Evolutionary conservation across 2,329 filamentous ascomycete species (phyloP).

Genomic region (Gaeumannomyces tritici): DNA sequence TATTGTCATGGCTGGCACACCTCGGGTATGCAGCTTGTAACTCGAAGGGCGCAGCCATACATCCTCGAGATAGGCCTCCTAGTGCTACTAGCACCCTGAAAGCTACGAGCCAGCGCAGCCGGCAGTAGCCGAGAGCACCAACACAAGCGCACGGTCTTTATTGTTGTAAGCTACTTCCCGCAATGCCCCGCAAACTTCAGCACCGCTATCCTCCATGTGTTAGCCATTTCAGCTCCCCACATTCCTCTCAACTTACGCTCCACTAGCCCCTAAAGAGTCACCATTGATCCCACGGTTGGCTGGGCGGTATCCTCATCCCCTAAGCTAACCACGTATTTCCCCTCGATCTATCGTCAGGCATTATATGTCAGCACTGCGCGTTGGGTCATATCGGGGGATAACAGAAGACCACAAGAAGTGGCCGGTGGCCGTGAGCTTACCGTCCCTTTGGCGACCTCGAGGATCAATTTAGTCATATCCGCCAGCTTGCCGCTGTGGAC

Average conservation of each 20-base stretch:
- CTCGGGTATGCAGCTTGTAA: neutral
- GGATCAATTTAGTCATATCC: conserved; percentile 13
- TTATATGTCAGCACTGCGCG: neutral
- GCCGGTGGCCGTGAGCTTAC: neutral
- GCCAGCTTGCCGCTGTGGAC: conserved; percentile 14
- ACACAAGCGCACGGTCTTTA: no score
- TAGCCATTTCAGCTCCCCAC: neutral
- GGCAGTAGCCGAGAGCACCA: neutral
- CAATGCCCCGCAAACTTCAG: no score
- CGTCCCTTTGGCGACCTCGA: conserved; percentile 7
- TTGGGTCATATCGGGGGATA: no score
- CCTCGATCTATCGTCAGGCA: conserved; percentile 4
- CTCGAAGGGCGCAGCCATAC: neutral
- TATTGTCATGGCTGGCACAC: neutral
- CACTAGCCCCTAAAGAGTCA: neutral
- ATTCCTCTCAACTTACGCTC: neutral
- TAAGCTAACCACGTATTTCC: conserved; percentile 13
- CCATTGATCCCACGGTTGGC: neutral
- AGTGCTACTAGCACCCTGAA: neutral
- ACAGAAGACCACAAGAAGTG: neutral
- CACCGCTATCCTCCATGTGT: no score
- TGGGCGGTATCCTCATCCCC: conserved; percentile 2
- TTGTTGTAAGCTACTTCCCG: no score
- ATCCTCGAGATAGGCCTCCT: neutral
- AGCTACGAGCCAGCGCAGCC: neutral